These are phyloP conservation scores for Sporothrix euskadiensis DNA, from an alignment of 2,329 filamentous ascomycete genomes.

Conservation along the genomic window DNA sequence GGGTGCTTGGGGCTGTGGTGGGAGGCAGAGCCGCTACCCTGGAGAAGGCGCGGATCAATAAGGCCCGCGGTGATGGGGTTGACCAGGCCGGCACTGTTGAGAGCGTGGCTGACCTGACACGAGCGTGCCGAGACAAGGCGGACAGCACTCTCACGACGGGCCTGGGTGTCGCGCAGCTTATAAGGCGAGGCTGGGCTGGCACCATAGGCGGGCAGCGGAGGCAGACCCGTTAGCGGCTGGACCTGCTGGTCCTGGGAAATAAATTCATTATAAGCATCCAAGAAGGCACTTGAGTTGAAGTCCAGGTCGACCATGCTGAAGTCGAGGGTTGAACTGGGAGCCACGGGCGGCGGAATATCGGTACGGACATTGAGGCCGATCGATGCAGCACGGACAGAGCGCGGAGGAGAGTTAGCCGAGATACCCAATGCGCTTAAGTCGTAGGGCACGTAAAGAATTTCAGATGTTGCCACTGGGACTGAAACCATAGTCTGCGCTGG, in stretches of 20 bases:
- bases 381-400: background rate
- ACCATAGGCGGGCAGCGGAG: background rate
- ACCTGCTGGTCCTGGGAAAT: background rate
- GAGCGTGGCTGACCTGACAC: background rate
- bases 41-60: conserved; percentile 16
- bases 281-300: background rate
- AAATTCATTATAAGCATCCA: background rate
- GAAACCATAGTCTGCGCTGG: background rate
- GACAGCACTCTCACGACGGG: conserved; percentile 21
- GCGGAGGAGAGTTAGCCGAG: background rate
- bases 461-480: background rate
- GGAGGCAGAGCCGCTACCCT: background rate
- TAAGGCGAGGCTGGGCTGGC: conserved; percentile 16
- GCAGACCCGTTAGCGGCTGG: background rate
- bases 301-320: background rate
- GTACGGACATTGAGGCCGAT: conserved; percentile 11
- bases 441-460: background rate
- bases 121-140: conserved; percentile 8
- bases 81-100: background rate
- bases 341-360: background rate
- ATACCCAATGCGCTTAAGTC: background rate
- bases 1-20: background rate
- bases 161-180: conserved; percentile 23
- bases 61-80: background rate
- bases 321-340: background rate